Base-by-base conservation (phyloP, 2,329 filamentous ascomycete species). In the Corinectria fuckeliana region DNA sequence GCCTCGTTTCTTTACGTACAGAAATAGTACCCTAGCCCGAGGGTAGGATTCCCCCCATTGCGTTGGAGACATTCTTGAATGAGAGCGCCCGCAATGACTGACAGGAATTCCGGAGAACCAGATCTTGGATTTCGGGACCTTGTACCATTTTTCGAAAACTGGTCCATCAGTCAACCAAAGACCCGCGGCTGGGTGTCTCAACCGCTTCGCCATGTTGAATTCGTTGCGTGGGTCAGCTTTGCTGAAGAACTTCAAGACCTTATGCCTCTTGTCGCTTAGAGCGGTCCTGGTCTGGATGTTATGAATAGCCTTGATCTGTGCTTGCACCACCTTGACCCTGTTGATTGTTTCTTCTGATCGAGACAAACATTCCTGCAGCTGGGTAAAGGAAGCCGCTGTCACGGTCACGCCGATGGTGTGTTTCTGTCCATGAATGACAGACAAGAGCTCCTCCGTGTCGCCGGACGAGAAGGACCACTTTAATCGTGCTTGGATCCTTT, bases 91-190 rank as follows among this genome's bases (percentile, higher is more conserved):
- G 60, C 60, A 3, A 63, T 21, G 2, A 61, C 57, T 0, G 57
- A 54, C 14, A 2, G 60, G 60, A 2, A 63, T 63, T 20, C 60
- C 60, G 5, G 8, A 55, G 0, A 50, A 32, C 60, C 60, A 61
- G 1, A 44, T n/a, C 9, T 16, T 57, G 0, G 47, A 49, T 5
- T n/a, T 28, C 0, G 23, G 50, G 0, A 21, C 49, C 0, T 1
- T 14, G 5, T 44, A 55, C 53, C 53, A 63, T 1, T 54, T 32
- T 5, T 44, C 28, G 11, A 62, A 56, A 3, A 56, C 51, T 0
- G 13, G 8, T 0, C 32, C 21, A 2, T 57, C 7, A 2, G 56
- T 58, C 1, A 62, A 13, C 56, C 59, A 63, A 7, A 56, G 28
- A 1, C 47, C 62, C 5, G 56, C 60, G 1, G 56, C 18, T 1